These are phyloP conservation scores for Umbilicus rupestris DNA, from an alignment of 164 flowering plant species.

Conservation along the genomic window DNA sequence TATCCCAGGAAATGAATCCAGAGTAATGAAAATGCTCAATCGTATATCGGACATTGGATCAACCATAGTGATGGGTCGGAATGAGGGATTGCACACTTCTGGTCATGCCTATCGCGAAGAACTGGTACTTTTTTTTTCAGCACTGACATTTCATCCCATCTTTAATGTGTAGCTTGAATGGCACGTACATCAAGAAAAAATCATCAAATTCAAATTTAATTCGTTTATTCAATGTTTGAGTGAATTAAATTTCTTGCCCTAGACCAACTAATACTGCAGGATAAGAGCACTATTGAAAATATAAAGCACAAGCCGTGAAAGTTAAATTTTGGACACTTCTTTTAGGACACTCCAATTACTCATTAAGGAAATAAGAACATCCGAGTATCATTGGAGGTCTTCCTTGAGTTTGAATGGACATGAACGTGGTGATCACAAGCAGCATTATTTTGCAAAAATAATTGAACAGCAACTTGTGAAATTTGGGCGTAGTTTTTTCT, in stretches of 20 bases:
- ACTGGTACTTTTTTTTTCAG: conserved; percentile 37
- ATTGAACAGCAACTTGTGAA: neutral
- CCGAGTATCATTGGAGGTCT: neutral
- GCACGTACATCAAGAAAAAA: neutral
- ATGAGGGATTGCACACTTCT: conserved; percentile 84
- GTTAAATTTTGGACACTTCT: neutral
- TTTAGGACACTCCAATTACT: neutral
- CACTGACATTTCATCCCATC: neutral
- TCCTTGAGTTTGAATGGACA: neutral
- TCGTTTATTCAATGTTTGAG: neutral
- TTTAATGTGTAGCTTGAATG: neutral
- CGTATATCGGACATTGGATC: conserved; percentile 93
- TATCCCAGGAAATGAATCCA: conserved; percentile 92
- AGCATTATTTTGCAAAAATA: neutral
- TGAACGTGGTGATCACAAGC: conserved; percentile 1
- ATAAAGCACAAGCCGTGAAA: neutral
- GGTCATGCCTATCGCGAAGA: conserved; percentile 96
- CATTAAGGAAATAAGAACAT: neutral
- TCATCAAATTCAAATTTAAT: neutral
- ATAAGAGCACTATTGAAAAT: neutral
- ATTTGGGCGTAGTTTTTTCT: neutral
- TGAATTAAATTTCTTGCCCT: neutral
- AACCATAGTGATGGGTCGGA: conserved; percentile 80
- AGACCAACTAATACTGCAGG: neutral
- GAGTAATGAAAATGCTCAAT: conserved; percentile 95